Base-by-base conservation (phyloP, 176 grass and related monocot genomes). In the Oryza punctata region DNA sequence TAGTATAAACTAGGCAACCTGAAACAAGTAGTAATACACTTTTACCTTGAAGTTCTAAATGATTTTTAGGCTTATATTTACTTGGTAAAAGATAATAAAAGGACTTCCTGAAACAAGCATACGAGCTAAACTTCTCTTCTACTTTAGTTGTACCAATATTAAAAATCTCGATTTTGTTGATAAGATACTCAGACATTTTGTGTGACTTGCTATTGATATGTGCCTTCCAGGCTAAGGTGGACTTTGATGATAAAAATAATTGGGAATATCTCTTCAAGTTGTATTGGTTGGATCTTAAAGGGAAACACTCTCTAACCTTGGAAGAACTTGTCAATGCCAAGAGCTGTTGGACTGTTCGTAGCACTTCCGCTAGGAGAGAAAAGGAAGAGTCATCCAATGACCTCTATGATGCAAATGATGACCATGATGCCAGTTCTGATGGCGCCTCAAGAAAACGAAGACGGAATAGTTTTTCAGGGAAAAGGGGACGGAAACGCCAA, bases 241-340 rank as follows among this genome's bases (percentile, higher is more conserved):
- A 99, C 85, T 99, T 99, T 84, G 91, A 99, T 79, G 97, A 99
- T 72, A 83, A 90, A 85, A 92, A 85, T 89, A 99, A 90, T 78
- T 99, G 97, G 97, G 93, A 99, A 86, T 99, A 99, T 81, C 91
- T 99, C 66, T 99, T 99, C 86, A 99, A 99, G 80, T 78, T 96
- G 72, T 99, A 99, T 83, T 99, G 97, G 97, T 91, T 99, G 59
- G 84, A 92, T 82, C 67, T 90, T n/a, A 99, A 96, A 90, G 66
- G 90, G 72, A 99, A 91, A 10, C 65, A 94, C 57, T 83, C 73
- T 41, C 72, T 99, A 85, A 96, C 91, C 50, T 81, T 94, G 54
- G 89, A 96, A 76, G 97, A 99, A 71, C 79, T 99, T 77, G 81
- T 73, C 50, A 89, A 29, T 76, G 91, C 97, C 38, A 99, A 91